Evolutionary conservation across 441 rosid species (phyloP).

Genomic region (Adansonia rubrostipa): DNA sequence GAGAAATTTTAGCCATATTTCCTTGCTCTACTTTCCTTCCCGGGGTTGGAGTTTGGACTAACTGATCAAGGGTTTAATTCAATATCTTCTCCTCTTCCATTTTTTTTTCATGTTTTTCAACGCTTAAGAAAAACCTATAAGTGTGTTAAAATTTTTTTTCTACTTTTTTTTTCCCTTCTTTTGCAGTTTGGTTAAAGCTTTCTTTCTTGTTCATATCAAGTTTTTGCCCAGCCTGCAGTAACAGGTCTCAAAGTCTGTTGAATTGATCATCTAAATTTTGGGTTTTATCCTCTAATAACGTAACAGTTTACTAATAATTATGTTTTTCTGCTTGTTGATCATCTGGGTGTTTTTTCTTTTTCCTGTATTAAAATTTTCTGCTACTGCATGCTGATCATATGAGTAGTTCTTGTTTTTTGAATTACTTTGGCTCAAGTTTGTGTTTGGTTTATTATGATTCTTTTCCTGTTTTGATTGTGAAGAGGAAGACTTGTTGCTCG

Average conservation of each 20-base stretch:
- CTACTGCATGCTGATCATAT: slow-evolving; percentile 2
- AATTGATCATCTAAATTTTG: slow-evolving; percentile 8
- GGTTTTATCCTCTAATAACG: not conserved
- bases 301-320: not conserved
- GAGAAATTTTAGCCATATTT: not conserved
- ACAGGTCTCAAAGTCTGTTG: not conserved
- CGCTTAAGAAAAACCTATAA: not conserved
- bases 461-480: not conserved
- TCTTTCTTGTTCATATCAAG: not conserved
- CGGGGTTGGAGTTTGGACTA: not conserved
- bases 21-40: not conserved
- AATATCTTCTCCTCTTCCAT: not conserved
- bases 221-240: not conserved
- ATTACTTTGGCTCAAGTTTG: not conserved
- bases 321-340: not conserved
- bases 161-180: not conserved
- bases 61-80: not conserved
- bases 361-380: not conserved
- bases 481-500: not conserved
- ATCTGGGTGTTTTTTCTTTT: not conserved
- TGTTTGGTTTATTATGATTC: not conserved
- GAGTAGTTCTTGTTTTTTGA: not conserved
- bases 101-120: not conserved
- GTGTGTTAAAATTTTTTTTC: not conserved
- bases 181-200: not conserved